phyloP scores from a whole-genome alignment of 495 filamentous ascomycete species.

The Filosporella fistucella region DNA sequence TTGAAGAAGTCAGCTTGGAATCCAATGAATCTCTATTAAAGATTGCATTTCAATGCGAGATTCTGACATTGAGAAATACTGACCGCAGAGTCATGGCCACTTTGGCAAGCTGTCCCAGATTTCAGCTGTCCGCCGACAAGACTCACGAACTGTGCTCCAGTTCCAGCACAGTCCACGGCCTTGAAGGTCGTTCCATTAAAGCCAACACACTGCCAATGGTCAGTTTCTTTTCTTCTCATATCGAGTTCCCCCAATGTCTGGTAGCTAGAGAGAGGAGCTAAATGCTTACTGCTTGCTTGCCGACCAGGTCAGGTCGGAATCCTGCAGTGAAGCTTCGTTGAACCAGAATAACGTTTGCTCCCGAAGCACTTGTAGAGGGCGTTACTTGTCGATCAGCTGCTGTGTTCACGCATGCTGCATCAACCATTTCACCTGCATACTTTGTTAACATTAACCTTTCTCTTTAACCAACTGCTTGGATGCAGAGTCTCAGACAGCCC shows the following conservation, averaged over 20 bases:
- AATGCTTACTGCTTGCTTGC: conserved; percentile 23
- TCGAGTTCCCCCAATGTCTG: too few species aligned
- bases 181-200: conserved; percentile 26
- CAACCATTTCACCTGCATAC: conserved; percentile 27
- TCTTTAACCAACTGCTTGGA: conserved; percentile 1
- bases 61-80: not conserved
- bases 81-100: conserved; percentile 25
- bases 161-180: conserved; percentile 23
- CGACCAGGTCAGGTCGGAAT: conserved; percentile 28
- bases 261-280: too few species aligned
- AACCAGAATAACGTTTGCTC: conserved; percentile 20
- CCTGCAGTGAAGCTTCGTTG: conserved; percentile 21
- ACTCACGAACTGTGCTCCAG: conserved; percentile 18
- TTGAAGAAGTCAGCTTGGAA: too few species aligned
- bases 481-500: too few species aligned
- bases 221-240: too few species aligned
- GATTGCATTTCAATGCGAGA: not conserved
- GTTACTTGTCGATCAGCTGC: conserved; percentile 31
- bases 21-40: not conserved
- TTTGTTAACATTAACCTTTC: conserved; percentile 1
- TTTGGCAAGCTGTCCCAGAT: conserved; percentile 25
- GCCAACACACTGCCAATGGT: conserved; percentile 28
- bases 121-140: conserved; percentile 22
- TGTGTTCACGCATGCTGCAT: conserved; percentile 27
- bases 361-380: conserved; percentile 20